Base-by-base conservation (phyloP, 176 grass and related monocot genomes). In the Oryza longistaminata region DNA sequence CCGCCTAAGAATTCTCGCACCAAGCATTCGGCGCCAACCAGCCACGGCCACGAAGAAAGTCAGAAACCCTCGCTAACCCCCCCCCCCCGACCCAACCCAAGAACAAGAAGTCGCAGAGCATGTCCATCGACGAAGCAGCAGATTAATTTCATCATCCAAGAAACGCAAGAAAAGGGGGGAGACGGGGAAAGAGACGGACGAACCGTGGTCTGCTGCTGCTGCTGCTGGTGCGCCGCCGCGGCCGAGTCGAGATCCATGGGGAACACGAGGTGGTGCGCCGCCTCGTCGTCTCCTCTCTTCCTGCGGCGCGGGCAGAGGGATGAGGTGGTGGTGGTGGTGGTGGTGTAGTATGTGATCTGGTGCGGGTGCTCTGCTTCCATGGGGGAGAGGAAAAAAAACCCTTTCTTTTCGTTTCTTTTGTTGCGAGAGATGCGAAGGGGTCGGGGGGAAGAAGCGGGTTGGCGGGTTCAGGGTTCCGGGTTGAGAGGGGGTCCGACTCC, bases 241-340 rank as follows among this genome's bases (percentile, higher is more conserved):
- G 12, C 46, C 34, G 64, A 14, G 45, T 77, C 73, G 14, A 76
- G 73, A 77, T 85, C 83, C 83, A 85, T 77, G 64, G 81, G 31
- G 10, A 43, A n/a, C 19, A 83, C 48, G 24, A 21, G 52, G 67
- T 11, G 58, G 76, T 62, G 55, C 6, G 27, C 29, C 52, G 49
- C 53, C 16, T 76, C 70, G 10, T 76, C 70, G 2, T 50, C 40
- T 5, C 6, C 43, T 19, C 72, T 66, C 37, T 67, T 84, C 61
- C 72, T 46, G 82, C 82, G 81, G 21, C 71, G 66, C 61, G 71
- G 31, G 71, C 43, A 75, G 71, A 74, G 39, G 19, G 3, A 31
- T 31, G 29, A 35, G 34, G 34, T 35, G 34, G 34, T 35, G 4
- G 53, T 37, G 65, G 33, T 7, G 24, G 22, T 0, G 35, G 16